Conservation (phyloP, 139 green algal genomes). For the Gonium pectorale region DNA sequence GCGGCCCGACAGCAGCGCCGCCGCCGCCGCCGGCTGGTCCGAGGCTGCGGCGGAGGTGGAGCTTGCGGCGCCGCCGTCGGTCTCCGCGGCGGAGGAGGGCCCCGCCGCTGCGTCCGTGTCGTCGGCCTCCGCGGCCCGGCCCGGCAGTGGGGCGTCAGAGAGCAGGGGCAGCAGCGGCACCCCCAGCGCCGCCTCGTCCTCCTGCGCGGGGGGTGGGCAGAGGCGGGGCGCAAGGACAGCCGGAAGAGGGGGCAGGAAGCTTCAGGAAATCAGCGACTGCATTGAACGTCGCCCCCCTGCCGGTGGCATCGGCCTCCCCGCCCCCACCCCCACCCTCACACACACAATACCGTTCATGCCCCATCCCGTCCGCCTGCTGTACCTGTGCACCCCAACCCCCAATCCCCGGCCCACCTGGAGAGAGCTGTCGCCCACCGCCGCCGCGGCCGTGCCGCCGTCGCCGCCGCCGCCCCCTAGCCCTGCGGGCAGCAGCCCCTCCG, state of each 20-base stretch:
- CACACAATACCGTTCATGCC: no score
- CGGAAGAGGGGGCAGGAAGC: no score
- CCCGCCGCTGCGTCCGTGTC: neutral
- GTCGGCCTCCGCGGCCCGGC: neutral
- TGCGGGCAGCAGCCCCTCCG: neutral
- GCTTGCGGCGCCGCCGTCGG: neutral
- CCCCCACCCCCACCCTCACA: no score
- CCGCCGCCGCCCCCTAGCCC: neutral
- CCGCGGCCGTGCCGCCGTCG: neutral
- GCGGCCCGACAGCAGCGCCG: conserved; percentile 25
- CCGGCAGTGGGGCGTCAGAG: neutral
- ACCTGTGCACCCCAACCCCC: no score
- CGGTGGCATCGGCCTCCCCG: no score
- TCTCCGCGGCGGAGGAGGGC: neutral
- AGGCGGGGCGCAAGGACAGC: no score
- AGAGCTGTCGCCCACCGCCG: neutral
- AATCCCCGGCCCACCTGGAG: conserved; percentile 9
- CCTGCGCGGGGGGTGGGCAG: neutral
- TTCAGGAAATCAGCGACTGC: no score
- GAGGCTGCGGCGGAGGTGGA: neutral
- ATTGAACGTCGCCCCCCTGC: no score
- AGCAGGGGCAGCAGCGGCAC: conserved; percentile 41
- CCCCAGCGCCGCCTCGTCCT: conserved; percentile 28
- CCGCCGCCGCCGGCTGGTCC: conserved; percentile 10
- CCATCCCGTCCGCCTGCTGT: no score